Evolutionary conservation across 495 filamentous ascomycete genomes (phyloP).

Genomic region (Hypoxylon trugodes): DNA sequence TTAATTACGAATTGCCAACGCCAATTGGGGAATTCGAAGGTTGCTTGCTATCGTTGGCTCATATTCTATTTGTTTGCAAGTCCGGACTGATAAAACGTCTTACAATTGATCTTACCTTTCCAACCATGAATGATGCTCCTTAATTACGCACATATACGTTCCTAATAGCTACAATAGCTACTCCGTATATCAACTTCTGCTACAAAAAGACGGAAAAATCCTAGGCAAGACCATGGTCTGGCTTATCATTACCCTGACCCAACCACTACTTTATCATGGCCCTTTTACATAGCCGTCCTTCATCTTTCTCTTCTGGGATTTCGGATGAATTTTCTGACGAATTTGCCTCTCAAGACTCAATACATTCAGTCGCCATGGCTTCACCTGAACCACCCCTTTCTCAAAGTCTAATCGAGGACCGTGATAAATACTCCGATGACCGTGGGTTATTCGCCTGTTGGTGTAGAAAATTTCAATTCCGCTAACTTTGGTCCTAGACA

Average conservation of each 20-base stretch:
- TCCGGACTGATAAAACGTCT: too few relatives aligned
- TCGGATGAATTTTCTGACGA: constrained; percentile 23
- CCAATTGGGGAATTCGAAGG: not conserved
- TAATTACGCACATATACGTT: not conserved
- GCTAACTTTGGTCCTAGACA: constrained; percentile 65
- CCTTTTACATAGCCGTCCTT: constrained; percentile 18
- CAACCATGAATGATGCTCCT: too few relatives aligned
- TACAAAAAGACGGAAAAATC: not conserved
- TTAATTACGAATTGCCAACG: not conserved
- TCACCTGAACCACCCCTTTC: constrained; percentile 1
- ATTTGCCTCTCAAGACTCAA: constrained; percentile 12
- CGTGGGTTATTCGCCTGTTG: constrained; percentile 52
- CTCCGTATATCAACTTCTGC: too few relatives aligned
- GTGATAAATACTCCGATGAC: constrained; percentile 65
- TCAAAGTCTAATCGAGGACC: constrained; percentile 16
- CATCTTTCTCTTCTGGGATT: constrained; percentile 21
- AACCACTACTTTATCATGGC: constrained; percentile 25
- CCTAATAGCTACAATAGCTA: too few relatives aligned
- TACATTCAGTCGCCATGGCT: too few relatives aligned
- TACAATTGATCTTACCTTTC: too few relatives aligned
- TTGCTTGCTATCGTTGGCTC: not conserved
- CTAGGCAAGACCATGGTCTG: constrained; percentile 17
- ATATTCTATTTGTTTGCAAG: too few relatives aligned
- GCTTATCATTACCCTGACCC: not conserved
- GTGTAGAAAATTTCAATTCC: not conserved